Base-by-base conservation (phyloP, 306 rosid species). In the Lotus japonicus region DNA sequence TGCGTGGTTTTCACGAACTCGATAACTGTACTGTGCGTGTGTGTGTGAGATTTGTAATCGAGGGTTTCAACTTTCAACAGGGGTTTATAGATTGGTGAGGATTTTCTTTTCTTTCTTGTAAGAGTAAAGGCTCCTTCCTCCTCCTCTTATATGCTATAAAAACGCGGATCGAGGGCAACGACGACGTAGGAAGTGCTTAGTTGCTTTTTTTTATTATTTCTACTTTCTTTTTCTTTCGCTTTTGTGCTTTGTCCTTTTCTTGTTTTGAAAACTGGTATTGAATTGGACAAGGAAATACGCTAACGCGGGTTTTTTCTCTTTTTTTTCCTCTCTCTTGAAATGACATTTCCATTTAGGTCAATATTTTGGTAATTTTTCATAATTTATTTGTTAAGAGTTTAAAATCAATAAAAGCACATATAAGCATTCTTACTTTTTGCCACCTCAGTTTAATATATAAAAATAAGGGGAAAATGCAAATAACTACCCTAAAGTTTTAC, bases 81-180 rank as follows among this genome's bases (percentile, higher is more conserved):
- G 66, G 66, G 70, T 48, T 78, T 72, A 4, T 38, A 28, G 39
- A 28, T 28, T 1, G 60, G 21, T 2, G 38, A 18, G 68, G 71
- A 42, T 71, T 68, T 68, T 45, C 9, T 26, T 26, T 9, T 62
- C 0, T 26, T 9, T 62, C 0, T 17, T 39, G 2, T 2, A 17
- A 10, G 11, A 16, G 39, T 73, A 64, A 58, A 68, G 74, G 51
- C 19, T 57, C 28, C 13, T 12, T 17, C 44, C 17, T 5, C 41
- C 21, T n/a, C n/a, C n/a, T n/a, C n/a, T n/a, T n/a, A n/a, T n/a
- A n/a, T n/a, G n/a, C 26, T 21, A 21, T 21, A 21, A 21, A 21
- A 75, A 75, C 79, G 79, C 79, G 74, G 62, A 75, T 57, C 68
- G 51, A 58, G 64, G 15, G 60, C 9, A 12, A 53, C 23, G 9